Percentiles rank a stretch among this genome's conserved stretches.
Evolutionary conservation across 208 protist species (phyloP).

Genomic region (Trypanosoma lewisi): DNA sequence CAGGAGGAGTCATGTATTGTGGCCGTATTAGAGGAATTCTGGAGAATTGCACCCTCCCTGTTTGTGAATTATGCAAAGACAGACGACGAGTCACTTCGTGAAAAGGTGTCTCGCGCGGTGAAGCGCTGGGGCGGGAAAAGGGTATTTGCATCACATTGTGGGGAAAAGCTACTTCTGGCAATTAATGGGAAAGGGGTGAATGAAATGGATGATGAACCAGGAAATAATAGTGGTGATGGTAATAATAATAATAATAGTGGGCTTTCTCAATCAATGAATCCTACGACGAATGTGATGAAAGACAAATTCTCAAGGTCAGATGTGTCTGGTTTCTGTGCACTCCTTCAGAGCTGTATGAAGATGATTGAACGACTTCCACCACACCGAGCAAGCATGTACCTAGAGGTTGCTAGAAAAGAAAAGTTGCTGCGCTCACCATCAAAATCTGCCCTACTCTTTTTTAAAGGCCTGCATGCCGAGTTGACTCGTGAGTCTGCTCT

Average conservation of each 20-base stretch:
- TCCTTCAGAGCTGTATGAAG: slow-evolving; percentile 49
- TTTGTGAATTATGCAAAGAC: slow-evolving; percentile 32
- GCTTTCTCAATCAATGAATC: background rate
- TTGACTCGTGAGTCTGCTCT: slow-evolving; percentile 16
- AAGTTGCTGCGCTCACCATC: slow-evolving; percentile 41
- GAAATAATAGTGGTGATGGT: background rate
- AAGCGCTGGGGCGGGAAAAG: slow-evolving; percentile 54
- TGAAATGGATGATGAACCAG: slow-evolving; percentile 2
- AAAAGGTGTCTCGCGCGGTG: slow-evolving; percentile 56
- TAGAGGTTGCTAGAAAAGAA: slow-evolving; percentile 38
- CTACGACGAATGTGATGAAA: background rate
- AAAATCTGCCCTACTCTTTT: slow-evolving; percentile 36
- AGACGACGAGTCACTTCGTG: slow-evolving; percentile 30
- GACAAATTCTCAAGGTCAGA: slow-evolving; percentile 27
- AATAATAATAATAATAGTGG: background rate
- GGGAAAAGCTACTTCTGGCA: slow-evolving; percentile 25
- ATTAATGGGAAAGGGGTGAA: slow-evolving; percentile 30
- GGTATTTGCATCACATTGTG: slow-evolving; percentile 27
- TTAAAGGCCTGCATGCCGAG: slow-evolving; percentile 42
- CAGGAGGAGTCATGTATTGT: slow-evolving; percentile 12
- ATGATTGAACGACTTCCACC: slow-evolving; percentile 62
- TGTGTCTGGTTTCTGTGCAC: slow-evolving; percentile 40
- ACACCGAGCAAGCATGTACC: slow-evolving; percentile 42
- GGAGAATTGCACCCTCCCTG: slow-evolving; percentile 35
- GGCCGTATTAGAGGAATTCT: slow-evolving; percentile 55